Conservation (phyloP, 305 asterid genomes). For the Withania somnifera region DNA sequence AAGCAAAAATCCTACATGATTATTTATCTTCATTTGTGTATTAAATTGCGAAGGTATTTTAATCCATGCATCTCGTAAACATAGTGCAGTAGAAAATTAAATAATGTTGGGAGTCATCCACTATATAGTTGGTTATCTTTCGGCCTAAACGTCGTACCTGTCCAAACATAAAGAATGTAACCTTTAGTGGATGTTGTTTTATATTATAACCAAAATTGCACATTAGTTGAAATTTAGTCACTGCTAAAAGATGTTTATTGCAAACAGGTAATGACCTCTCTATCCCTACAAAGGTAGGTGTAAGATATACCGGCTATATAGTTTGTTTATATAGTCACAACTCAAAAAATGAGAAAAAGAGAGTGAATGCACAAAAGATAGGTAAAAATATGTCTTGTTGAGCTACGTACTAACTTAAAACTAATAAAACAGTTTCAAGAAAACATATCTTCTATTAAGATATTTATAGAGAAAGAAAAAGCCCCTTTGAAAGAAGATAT, state of each 20-base stretch:
- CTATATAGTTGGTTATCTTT: not conserved
- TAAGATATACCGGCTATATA: too few species aligned
- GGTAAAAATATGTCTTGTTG: not conserved
- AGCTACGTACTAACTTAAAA: too few species aligned
- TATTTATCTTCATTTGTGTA: not conserved
- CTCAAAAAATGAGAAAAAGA: too few species aligned
- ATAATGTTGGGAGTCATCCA: not conserved
- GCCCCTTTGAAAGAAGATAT: not conserved
- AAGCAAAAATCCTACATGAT: too few species aligned
- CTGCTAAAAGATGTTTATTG: not conserved
- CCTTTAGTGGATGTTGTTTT: not conserved
- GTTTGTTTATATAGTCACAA: too few species aligned
- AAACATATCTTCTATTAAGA: not conserved
- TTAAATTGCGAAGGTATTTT: not conserved
- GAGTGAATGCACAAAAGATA: too few species aligned
- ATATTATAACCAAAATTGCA: not conserved
- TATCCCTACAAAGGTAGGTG: too few species aligned
- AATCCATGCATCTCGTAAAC: not conserved
- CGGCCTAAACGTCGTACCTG: not conserved
- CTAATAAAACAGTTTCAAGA: too few species aligned
- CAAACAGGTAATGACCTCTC: not conserved
- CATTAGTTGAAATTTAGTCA: not conserved
- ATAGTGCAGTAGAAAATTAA: not conserved
- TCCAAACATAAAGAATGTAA: not conserved
- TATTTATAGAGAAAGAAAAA: not conserved